Percentiles rank a stretch among this genome's conserved stretches.
Conservation (phyloP, 768 basidiomycete genomes). For the Sutorius australiensis region DNA sequence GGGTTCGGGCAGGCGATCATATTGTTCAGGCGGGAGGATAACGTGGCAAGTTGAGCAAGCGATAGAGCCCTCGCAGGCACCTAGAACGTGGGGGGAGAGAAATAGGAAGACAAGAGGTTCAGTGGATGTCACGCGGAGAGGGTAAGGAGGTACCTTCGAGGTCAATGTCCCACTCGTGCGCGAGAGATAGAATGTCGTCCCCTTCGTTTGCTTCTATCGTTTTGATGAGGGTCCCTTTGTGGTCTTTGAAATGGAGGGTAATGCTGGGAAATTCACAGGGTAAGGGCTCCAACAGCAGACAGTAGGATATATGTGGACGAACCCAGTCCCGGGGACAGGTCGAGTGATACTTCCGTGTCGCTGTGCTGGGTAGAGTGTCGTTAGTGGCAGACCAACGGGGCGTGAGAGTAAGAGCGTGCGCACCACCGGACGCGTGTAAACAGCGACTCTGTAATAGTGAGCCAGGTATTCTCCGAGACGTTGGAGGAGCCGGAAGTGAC, state of each 20-base stretch:
- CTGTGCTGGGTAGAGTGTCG: conserved; percentile 5
- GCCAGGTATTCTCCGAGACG: neutral
- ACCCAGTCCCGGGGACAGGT: conserved; percentile 71
- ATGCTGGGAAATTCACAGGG: conserved; percentile 47
- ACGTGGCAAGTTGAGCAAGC: conserved; percentile 98
- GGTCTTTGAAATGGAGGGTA: conserved; percentile 85
- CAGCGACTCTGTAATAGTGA: conserved; percentile 1
- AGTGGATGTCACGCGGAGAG: neutral
- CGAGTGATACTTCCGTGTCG: conserved; percentile 55
- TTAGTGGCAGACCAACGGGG: neutral
- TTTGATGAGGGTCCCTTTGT: conserved; percentile 78
- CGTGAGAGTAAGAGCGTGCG: neutral
- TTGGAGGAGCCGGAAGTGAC: neutral
- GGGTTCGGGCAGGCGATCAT: conserved; percentile 86
- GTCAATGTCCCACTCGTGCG: conserved; percentile 95
- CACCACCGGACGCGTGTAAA: conserved; percentile 21
- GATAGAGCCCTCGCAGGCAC: conserved; percentile 94
- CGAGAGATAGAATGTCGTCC: conserved; percentile 85
- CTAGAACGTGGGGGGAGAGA: conserved; percentile 37
- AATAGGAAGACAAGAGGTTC: neutral
- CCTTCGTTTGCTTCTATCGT: conserved; percentile 92
- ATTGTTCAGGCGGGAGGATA: conserved; percentile 57
- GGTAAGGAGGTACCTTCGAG: conserved; percentile 67
- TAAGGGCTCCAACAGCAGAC: neutral
- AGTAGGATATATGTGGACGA: conserved; percentile 8